Evolutionary conservation across 2,329 filamentous ascomycete genomes (phyloP), one percentile per base, ranked within the genome.

Genomic region (Leptographium flavum): DNA sequence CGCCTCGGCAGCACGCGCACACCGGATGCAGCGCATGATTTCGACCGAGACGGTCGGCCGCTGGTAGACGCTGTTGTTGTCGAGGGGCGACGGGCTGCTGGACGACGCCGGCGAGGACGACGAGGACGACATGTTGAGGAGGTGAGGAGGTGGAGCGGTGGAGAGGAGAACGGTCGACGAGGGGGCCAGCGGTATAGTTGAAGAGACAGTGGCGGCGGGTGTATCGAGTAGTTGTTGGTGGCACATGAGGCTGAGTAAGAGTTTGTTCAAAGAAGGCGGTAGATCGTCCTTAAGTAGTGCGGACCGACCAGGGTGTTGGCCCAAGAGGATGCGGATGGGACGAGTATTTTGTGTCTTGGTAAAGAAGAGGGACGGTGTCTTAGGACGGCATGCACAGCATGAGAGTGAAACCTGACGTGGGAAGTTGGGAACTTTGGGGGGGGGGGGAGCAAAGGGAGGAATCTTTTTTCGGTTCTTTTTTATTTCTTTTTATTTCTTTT

Each of bases 21-120:
- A 79, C 47, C 77, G 72, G 57, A 79, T 71, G 64, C 76, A 81
- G 53, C 76, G 74, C 52, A 81, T 63, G 28, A 75, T 65, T 63
- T 75, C 69, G 46, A 80, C 74, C 9, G 71, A 71, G 53, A 67
- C 72, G 33, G 70, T 63, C 30, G 67, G 65, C 39, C 61, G 59
- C 6, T 60, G 54, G 35, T 59, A 53, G n/a, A 66, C 58, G 50
- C n/a, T n/a, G n/a, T 74, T 71, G 70, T 75, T 72, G 59, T 65
- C 69, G 56, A 51, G 64, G 59, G 27, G 60, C 9, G 40, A 61
- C 28, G 57, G 51, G 42, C 54, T 44, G 46, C 50, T 52, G 39
- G 57, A 56, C 40, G 55, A 54, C 6, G 61, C 53, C 21, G 62
- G 56, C 11, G 68, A 63, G 2, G 60, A 49, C 14, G 64, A 66